Evolutionary conservation across 108 stramenopile species (phyloP), one percentile per base, ranked within the genome.

Genomic region (Nitzschia putrida): DNA sequence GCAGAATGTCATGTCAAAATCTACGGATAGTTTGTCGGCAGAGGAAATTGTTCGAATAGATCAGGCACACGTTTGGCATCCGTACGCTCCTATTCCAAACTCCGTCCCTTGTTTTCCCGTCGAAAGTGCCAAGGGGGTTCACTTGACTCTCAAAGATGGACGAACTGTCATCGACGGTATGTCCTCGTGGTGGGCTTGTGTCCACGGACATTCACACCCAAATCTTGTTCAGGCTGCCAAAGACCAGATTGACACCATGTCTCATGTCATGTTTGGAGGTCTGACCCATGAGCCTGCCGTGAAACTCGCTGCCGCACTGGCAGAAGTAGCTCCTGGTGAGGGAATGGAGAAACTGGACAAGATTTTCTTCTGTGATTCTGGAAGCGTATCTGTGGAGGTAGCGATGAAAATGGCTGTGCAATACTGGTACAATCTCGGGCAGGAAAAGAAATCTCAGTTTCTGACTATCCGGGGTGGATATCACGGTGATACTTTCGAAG

Each of bases 321-420:
- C 84, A 13, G 56, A 78, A 24, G 50, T 76, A 13, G 23, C 65
- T 14, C 67, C 67, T 18, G 66, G 66, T 53, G 21, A 38, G 0
- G 57, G 65, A 2, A 18, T 41, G 14, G 40, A 76, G 40, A 73
- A 72, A n/a, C 65, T 88, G 21, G 83, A 83, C 44, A 88, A 90
- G 69, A 83, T 93, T 6, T 96, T 96, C 72, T 78, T 85, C 23
- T 66, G 69, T 59, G 91, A 93, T 71, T 89, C 86, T 12, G 95
- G 95, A 21, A 82, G 79, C 22, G 85, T 92, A 9, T 54, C 90
- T 50, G 79, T 92, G 22, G 95, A 96, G 69, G 91, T 93, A 7
- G 89, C 95, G 0, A 79, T 96, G 88, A 96, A 96, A 86, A 96
- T 96, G 88, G 92, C 95, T 12, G 55, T 93, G 45, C 92, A 93